Percentiles rank a stretch among this genome's conserved stretches.
These are phyloP conservation scores for Phytophthora foliorum DNA, from an alignment of 352 stramenopile genomes.

Conservation along the genomic window DNA sequence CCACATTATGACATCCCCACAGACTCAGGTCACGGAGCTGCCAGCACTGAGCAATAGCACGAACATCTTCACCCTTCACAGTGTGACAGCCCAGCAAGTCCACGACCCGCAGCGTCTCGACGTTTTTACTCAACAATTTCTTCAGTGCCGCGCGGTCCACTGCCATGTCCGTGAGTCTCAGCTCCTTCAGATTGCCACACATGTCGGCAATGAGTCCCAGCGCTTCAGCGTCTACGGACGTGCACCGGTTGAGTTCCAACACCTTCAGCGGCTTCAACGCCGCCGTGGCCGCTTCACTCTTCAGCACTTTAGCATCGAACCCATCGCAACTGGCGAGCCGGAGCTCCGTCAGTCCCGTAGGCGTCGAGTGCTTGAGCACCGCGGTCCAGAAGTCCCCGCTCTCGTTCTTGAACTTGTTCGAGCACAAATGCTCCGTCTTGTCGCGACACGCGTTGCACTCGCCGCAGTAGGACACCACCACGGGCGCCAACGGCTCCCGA, in stretches of 20 bases:
- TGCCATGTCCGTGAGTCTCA: slow-evolving; percentile 79
- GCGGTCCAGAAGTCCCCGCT: slow-evolving; percentile 62
- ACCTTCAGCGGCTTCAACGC: slow-evolving; percentile 59
- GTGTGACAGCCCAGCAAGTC: slow-evolving; percentile 86
- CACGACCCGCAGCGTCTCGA: slow-evolving; percentile 61
- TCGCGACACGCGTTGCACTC: slow-evolving; percentile 54
- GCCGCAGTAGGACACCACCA: slow-evolving; percentile 71
- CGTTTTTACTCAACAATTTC: slow-evolving; percentile 59
- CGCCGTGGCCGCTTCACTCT: slow-evolving; percentile 22
- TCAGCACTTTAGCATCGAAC: slow-evolving; percentile 55
- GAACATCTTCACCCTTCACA: slow-evolving; percentile 61
- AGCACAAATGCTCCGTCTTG: slow-evolving; percentile 72
- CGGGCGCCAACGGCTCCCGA: slow-evolving; percentile 51
- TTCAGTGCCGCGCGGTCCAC: slow-evolving; percentile 65
- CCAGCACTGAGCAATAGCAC: slow-evolving; percentile 49
- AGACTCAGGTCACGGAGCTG: slow-evolving; percentile 72
- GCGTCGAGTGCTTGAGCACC: slow-evolving; percentile 50
- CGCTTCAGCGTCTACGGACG: slow-evolving; percentile 52
- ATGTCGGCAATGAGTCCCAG: slow-evolving; percentile 48
- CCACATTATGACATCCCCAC: slow-evolving; percentile 83
- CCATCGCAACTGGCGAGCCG: slow-evolving; percentile 61
- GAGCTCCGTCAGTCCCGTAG: slow-evolving; percentile 55
- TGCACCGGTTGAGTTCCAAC: slow-evolving; percentile 72
- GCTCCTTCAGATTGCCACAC: slow-evolving; percentile 63
- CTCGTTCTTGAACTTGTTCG: slow-evolving; percentile 39